Conservation (phyloP, 495 filamentous ascomycete genomes). For the Oleoguttula mirabilis region DNA sequence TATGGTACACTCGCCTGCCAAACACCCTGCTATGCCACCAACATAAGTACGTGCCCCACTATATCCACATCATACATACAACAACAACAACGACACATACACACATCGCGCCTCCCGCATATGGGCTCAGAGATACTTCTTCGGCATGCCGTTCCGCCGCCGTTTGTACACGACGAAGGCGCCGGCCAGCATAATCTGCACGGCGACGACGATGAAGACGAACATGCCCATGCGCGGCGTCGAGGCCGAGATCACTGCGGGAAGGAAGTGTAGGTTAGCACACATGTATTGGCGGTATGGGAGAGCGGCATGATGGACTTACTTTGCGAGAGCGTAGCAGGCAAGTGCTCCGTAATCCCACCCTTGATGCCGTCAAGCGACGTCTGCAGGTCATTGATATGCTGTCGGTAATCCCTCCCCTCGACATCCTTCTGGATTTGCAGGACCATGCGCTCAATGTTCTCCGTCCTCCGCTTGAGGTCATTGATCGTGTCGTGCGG, state of each 20-base stretch:
- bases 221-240: conserved; percentile 60
- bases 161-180: conserved; percentile 74
- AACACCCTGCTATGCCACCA: too few relatives aligned
- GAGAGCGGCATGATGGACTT: too few relatives aligned
- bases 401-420: conserved; percentile 58
- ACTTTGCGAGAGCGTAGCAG: conserved; percentile 38
- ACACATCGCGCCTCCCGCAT: not conserved
- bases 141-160: conserved; percentile 59
- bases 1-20: too few relatives aligned
- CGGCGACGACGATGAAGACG: conserved; percentile 59
- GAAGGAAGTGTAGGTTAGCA: conserved; percentile 10
- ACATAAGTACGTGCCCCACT: too few relatives aligned
- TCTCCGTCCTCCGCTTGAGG: conserved; percentile 41
- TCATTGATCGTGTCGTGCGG: conserved; percentile 32
- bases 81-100: not conserved
- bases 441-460: conserved; percentile 45
- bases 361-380: conserved; percentile 62
- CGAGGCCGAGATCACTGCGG: conserved; percentile 48
- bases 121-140: conserved; percentile 76
- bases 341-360: conserved; percentile 47
- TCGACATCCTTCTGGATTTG: conserved; percentile 53
- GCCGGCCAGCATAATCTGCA: conserved; percentile 57
- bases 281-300: too few relatives aligned
- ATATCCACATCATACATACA: too few relatives aligned
- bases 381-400: conserved; percentile 58